Evolutionary conservation across 2,329 filamentous ascomycete species (phyloP).

Genomic region (Colletotrichum kahawae): DNA sequence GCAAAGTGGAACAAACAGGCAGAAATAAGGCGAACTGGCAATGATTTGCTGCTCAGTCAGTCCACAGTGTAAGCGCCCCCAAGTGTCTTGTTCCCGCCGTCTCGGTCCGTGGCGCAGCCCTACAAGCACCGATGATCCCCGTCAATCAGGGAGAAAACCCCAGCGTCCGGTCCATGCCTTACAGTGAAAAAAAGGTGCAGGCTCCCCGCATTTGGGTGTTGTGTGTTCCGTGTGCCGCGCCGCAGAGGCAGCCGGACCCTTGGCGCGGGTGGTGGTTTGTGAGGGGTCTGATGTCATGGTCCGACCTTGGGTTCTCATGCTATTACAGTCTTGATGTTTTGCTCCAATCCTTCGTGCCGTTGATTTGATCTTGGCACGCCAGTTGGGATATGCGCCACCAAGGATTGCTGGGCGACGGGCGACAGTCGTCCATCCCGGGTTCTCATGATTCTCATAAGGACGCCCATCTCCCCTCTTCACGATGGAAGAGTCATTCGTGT

Average conservation of each 20-base stretch:
- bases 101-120: neutral
- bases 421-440: accelerated
- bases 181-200: neutral
- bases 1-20: neutral
- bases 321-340: neutral
- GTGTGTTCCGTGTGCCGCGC: neutral
- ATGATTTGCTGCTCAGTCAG: neutral
- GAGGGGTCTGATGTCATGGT: slow-evolving; percentile 6
- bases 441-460: neutral
- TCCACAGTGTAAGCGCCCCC: neutral
- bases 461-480: neutral
- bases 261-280: neutral
- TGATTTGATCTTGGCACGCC: neutral
- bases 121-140: slow-evolving; percentile 2
- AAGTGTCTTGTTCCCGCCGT: neutral
- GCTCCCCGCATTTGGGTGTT: neutral
- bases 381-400: neutral
- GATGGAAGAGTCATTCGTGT: too few relatives aligned
- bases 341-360: neutral
- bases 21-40: neutral
- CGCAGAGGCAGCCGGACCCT: neutral
- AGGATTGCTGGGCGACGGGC: neutral
- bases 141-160: neutral
- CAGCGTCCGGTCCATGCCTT: neutral
- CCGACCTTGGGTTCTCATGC: neutral